Evolutionary conservation across 805 yeast species (phyloP).

Genomic region (Naumovozyma dairenensis): DNA sequence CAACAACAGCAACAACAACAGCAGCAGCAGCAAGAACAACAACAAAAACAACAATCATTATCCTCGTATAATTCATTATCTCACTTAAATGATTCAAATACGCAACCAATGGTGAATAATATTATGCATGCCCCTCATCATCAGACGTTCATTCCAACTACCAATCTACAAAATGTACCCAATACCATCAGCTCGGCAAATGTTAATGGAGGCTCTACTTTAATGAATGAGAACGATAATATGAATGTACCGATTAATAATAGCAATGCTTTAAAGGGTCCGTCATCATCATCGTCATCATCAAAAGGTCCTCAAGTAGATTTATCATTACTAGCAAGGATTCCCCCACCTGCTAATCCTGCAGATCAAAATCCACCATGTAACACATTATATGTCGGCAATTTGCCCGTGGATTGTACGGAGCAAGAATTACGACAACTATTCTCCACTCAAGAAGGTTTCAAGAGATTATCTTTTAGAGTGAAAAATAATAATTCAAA

Average conservation of each 20-base stretch:
- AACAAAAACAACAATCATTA: neutral
- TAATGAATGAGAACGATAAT: no score
- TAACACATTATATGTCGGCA: constrained; percentile 93
- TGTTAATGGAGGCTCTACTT: no score
- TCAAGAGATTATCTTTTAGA: constrained; percentile 83
- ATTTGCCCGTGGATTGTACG: constrained; percentile 92
- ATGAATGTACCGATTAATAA: neutral
- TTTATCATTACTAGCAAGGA: constrained; percentile 62
- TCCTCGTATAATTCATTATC: no score
- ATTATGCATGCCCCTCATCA: no score
- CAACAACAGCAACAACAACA: constrained; percentile 6
- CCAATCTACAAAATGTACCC: no score
- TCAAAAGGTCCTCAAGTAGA: constrained; percentile 37
- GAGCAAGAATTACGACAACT: constrained; percentile 84
- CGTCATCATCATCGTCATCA: constrained; percentile 3
- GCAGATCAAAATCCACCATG: constrained; percentile 99
- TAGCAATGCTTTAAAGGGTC: neutral
- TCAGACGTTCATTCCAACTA: no score
- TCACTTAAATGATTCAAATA: no score
- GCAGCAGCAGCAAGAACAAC: constrained; percentile 10
- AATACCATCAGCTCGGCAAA: no score
- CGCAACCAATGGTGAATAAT: no score
- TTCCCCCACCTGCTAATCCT: constrained; percentile 91
- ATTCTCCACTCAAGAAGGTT: constrained; percentile 84
- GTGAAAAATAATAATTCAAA: constrained; percentile 43